phyloP scores from a whole-genome alignment of 768 basidiomycete genomes.

The Leccinum rimulosum region DNA sequence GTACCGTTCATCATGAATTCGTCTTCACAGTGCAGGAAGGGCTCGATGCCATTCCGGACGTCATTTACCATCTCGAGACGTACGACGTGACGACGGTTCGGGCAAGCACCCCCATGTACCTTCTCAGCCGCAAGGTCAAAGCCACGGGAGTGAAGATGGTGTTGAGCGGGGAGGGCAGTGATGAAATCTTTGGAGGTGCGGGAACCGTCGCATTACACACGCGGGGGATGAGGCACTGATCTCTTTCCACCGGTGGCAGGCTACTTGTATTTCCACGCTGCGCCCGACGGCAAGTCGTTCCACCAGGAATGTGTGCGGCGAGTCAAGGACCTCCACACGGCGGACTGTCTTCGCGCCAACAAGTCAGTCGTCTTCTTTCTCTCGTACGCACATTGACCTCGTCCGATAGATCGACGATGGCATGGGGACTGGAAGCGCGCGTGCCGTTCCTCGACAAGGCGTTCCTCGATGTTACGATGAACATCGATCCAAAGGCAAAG shows the following conservation, averaged over 20 bases:
- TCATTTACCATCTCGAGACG: constrained; percentile 97
- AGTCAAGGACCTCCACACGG: constrained; percentile 95
- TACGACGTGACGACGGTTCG: constrained; percentile 99
- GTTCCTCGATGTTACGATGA: constrained; percentile 94
- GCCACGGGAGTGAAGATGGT: constrained; percentile 99
- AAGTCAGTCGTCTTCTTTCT: constrained; percentile 54
- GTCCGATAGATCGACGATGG: constrained; percentile 88
- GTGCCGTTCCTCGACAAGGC: constrained; percentile 98
- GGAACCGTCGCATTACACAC: constrained; percentile 6
- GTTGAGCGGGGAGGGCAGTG: constrained; percentile 93
- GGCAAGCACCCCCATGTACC: constrained; percentile 98
- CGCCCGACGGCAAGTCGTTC: constrained; percentile 83
- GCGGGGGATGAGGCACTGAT: constrained; percentile 6
- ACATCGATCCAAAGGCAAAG: constrained; percentile 83
- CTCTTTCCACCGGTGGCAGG: constrained; percentile 43
- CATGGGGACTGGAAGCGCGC: constrained; percentile 98
- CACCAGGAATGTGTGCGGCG: constrained; percentile 94
- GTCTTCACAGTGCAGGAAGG: constrained; percentile 98
- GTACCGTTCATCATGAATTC: constrained; percentile 96
- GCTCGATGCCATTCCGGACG: constrained; percentile 93
- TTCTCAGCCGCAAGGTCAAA: constrained; percentile 97
- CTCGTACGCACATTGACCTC: not conserved
- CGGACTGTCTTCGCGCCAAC: constrained; percentile 97
- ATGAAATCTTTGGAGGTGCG: constrained; percentile 93
- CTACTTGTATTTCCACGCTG: constrained; percentile 99